These are phyloP conservation scores for Fomitopsis schrenkii DNA, from an alignment of 1,284 basidiomycete species.

Conservation along the genomic window DNA sequence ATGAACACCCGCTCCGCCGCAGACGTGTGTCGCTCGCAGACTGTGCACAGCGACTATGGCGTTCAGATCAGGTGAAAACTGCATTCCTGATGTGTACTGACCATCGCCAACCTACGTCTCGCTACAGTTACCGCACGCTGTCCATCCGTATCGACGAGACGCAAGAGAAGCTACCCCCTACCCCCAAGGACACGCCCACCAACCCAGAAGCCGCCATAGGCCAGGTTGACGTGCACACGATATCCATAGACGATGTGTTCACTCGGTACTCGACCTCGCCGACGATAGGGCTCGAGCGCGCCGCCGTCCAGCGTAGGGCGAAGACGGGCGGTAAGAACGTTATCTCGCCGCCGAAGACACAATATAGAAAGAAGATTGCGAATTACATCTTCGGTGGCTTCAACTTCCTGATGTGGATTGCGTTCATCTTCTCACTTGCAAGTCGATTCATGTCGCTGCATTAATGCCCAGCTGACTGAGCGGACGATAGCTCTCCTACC, in stretches of 20 bases:
- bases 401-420: slow-evolving; percentile 50
- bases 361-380: slow-evolving; percentile 43
- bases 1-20: no score
- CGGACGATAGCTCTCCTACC: slow-evolving; percentile 37
- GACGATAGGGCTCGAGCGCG: slow-evolving; percentile 40
- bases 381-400: slow-evolving; percentile 53
- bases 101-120: no score
- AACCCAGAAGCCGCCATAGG: slow-evolving; percentile 34
- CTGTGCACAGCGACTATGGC: no score
- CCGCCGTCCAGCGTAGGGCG: slow-evolving; percentile 36
- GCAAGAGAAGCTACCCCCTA: no score
- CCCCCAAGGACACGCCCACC: no score
- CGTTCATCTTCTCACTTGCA: slow-evolving; percentile 41
- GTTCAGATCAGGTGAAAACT: no score
- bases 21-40: no score
- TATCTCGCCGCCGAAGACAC: slow-evolving; percentile 43
- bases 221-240: slow-evolving; percentile 43
- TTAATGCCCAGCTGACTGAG: neutral
- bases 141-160: no score
- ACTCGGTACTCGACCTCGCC: slow-evolving; percentile 41
- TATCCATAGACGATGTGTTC: slow-evolving; percentile 38
- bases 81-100: no score
- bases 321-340: slow-evolving; percentile 42
- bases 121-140: no score
- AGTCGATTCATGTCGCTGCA: slow-evolving; percentile 16